A percentile compares a stretch with the other conserved stretches of the same genome.
These are phyloP conservation scores for Dictyophora rubrovolvata DNA, from an alignment of 768 basidiomycete species.

Conservation along the genomic window DNA sequence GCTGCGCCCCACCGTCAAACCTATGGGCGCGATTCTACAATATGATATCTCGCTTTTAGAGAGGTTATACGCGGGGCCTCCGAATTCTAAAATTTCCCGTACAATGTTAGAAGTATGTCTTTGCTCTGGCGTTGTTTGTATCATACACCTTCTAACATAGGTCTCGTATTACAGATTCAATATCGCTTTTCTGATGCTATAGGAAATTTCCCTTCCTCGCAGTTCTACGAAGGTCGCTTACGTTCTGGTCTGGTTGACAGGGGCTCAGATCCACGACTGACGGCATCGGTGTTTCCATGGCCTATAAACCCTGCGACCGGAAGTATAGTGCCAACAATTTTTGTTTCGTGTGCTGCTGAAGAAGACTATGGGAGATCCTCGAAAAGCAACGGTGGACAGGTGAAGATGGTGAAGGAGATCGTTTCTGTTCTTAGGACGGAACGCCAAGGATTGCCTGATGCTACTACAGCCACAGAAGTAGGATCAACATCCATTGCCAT, in stretches of 20 bases:
- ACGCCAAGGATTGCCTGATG: too few species aligned
- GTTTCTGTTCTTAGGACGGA: constrained; percentile 28
- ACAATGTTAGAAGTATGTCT: too few species aligned
- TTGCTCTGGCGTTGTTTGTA: too few species aligned
- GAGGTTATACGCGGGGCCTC: constrained; percentile 37
- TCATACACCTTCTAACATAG: too few species aligned
- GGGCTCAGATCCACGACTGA: constrained; percentile 21
- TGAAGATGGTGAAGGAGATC: constrained; percentile 39
- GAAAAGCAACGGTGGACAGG: constrained; percentile 53
- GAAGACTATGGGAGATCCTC: constrained; percentile 52
- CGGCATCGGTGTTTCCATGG: constrained; percentile 47
- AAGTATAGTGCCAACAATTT: constrained; percentile 12
- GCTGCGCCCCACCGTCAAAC: constrained; percentile 52
- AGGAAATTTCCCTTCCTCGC: constrained; percentile 49
- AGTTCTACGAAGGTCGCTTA: constrained; percentile 51
- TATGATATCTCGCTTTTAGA: constrained; percentile 56
- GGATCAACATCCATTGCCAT: constrained; percentile 27
- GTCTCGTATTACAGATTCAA: constrained; percentile 35
- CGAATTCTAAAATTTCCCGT: too few species aligned
- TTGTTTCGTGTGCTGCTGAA: constrained; percentile 37
- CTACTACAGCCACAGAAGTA: background rate
- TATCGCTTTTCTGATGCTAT: constrained; percentile 53
- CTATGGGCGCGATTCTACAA: constrained; percentile 45
- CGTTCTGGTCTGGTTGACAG: constrained; percentile 30
- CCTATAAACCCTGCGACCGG: constrained; percentile 24